A percentile compares a stretch with the other conserved stretches of the same genome.
Evolutionary conservation across 1,139 yeast genomes (phyloP).

Genomic region (Magnusiomyces fungicola): DNA sequence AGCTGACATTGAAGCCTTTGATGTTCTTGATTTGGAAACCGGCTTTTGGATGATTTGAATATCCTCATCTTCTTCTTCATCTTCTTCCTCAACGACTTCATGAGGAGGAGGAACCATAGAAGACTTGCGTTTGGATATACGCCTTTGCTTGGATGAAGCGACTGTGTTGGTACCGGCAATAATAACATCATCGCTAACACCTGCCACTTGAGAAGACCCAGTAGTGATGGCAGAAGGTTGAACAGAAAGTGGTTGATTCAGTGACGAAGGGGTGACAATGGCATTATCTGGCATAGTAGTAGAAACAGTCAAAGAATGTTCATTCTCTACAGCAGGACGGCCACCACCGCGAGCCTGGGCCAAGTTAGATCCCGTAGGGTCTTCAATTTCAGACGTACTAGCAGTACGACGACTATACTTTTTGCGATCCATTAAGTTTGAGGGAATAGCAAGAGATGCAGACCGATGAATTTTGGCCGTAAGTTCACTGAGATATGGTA

Average conservation of each 20-base stretch:
- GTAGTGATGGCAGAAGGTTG: background rate
- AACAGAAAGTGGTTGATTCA: background rate
- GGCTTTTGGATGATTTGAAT: too few species aligned
- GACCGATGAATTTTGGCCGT: conserved; percentile 10
- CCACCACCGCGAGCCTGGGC: background rate
- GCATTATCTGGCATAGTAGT: background rate
- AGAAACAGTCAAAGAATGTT: background rate
- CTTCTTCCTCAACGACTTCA: background rate
- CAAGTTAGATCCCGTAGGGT: background rate
- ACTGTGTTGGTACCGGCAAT: too few species aligned
- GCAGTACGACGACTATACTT: conserved; percentile 10
- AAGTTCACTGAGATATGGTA: conserved; percentile 13
- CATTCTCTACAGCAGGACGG: background rate
- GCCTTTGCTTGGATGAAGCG: too few species aligned
- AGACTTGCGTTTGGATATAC: background rate
- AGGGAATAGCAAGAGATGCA: conserved; percentile 6
- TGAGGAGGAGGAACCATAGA: background rate
- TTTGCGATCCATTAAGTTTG: background rate
- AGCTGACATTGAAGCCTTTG: conserved; percentile 35
- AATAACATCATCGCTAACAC: too few species aligned
- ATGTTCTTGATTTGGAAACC: too few species aligned
- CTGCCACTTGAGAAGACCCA: too few species aligned
- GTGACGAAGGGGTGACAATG: background rate
- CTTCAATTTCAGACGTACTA: conserved; percentile 10
- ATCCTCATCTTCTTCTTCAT: conserved; percentile 1